Evolutionary conservation across 331 rosid species (phyloP).

Genomic region (Quercus tomentella): DNA sequence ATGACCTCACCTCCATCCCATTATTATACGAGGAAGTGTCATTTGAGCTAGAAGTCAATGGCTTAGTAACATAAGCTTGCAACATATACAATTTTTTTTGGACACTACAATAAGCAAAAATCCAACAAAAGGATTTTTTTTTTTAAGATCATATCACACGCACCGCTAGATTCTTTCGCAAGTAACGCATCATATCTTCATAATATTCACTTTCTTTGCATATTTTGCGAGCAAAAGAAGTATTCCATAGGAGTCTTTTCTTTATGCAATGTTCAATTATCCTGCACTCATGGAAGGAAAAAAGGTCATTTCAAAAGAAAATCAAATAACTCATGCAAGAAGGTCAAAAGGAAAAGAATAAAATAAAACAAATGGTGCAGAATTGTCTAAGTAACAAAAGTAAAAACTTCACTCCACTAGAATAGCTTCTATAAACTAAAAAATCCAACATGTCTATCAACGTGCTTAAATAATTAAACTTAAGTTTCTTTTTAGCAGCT

Average conservation of each 20-base stretch:
- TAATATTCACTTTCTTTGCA: conserved; percentile 88
- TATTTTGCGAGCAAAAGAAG: conserved; percentile 71
- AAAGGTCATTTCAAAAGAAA: background rate
- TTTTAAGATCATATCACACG: conserved; percentile 27
- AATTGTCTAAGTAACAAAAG: background rate
- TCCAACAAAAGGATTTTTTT: background rate
- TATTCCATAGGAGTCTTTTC: conserved; percentile 87
- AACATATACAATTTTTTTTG: background rate
- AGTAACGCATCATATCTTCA: conserved; percentile 89
- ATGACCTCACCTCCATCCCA: too few species aligned
- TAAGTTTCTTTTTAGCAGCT: background rate
- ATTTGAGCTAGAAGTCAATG: too few species aligned
- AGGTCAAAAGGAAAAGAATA: conserved; percentile 1
- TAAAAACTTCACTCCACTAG: background rate
- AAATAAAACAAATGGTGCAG: background rate
- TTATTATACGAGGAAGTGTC: too few species aligned
- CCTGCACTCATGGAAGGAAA: conserved; percentile 50
- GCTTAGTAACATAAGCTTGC: conserved; percentile 1
- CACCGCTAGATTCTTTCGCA: conserved; percentile 86
- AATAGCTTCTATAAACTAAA: background rate
- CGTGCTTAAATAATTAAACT: background rate
- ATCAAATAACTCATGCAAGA: background rate
- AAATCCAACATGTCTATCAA: background rate
- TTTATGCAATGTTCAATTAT: conserved; percentile 68
- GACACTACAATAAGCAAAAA: background rate